These are phyloP conservation scores for Musa schizocarpa DNA, from an alignment of 176 grass and related monocot genomes.

Conservation along the genomic window DNA sequence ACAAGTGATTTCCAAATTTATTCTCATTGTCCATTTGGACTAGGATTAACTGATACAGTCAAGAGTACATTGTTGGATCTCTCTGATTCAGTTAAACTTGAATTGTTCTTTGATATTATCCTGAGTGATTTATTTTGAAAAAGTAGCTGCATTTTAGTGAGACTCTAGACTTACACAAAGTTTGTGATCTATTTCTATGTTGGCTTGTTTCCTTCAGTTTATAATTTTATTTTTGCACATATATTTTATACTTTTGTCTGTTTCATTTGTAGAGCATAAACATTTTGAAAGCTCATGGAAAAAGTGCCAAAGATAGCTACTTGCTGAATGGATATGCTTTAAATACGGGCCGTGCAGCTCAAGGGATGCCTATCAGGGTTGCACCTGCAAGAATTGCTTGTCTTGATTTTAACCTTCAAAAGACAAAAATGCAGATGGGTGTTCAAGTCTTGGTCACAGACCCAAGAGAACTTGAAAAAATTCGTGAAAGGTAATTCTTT, in stretches of 20 bases:
- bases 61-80: neutral
- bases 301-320: constrained; percentile 71
- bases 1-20: neutral
- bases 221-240: neutral
- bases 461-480: constrained; percentile 88
- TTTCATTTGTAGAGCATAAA: constrained; percentile 56
- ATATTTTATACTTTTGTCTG: neutral
- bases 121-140: neutral
- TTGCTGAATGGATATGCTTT: constrained; percentile 81
- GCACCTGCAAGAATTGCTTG: constrained; percentile 69
- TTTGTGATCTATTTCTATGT: neutral
- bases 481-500: constrained; percentile 53
- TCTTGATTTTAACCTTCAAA: constrained; percentile 91
- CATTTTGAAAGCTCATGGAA: constrained; percentile 88
- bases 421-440: constrained; percentile 94
- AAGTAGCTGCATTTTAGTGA: neutral
- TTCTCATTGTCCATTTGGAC: neutral
- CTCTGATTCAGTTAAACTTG: neutral
- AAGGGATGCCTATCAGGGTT: constrained; percentile 83
- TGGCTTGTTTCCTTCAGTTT: neutral
- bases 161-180: too few relatives aligned
- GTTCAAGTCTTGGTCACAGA: constrained; percentile 86
- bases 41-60: neutral
- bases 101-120: neutral
- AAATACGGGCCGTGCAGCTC: constrained; percentile 75